Percentiles rank a stretch among this genome's conserved stretches.
phyloP scores from a whole-genome alignment of 2,329 filamentous ascomycete species.

The Sclerotinia trifoliorum region DNA sequence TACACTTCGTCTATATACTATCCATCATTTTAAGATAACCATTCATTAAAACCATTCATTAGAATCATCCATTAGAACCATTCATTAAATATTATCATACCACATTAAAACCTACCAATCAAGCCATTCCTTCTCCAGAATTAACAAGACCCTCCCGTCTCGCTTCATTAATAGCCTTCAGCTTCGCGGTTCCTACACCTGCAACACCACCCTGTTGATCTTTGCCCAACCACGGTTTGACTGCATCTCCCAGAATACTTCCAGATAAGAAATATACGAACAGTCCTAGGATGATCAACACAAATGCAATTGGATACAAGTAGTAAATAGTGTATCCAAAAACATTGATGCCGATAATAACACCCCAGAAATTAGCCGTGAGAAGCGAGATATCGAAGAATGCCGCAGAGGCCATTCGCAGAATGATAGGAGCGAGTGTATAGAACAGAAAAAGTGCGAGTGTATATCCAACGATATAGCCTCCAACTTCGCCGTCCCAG shows the following conservation, averaged over 20 bases:
- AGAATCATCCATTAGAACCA: background rate
- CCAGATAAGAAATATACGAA: slow-evolving; percentile 85
- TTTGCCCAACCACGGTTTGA: slow-evolving; percentile 91
- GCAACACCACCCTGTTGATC: slow-evolving; percentile 79
- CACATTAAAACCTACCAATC: background rate
- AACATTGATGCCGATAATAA: slow-evolving; percentile 85
- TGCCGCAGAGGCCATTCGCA: slow-evolving; percentile 85
- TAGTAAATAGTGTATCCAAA: slow-evolving; percentile 80
- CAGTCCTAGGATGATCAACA: slow-evolving; percentile 83
- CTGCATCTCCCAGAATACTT: slow-evolving; percentile 77
- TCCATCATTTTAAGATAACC: background rate
- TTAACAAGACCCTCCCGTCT: slow-evolving; percentile 34
- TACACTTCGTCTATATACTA: background rate
- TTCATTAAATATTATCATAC: slow-evolving; percentile 4
- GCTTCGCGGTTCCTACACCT: slow-evolving; percentile 82
- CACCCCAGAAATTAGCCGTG: slow-evolving; percentile 96
- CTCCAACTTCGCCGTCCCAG: slow-evolving; percentile 68
- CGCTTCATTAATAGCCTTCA: slow-evolving; percentile 64
- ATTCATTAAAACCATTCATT: background rate
- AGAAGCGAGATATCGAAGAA: slow-evolving; percentile 96
- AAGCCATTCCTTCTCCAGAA: slow-evolving; percentile 14
- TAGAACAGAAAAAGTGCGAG: slow-evolving; percentile 83
- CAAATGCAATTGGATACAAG: slow-evolving; percentile 94
- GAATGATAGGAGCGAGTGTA: slow-evolving; percentile 77
- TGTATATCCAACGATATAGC: slow-evolving; percentile 89